Conservation (phyloP, 345 rosid genomes). For the Carallia pectinifolia region DNA sequence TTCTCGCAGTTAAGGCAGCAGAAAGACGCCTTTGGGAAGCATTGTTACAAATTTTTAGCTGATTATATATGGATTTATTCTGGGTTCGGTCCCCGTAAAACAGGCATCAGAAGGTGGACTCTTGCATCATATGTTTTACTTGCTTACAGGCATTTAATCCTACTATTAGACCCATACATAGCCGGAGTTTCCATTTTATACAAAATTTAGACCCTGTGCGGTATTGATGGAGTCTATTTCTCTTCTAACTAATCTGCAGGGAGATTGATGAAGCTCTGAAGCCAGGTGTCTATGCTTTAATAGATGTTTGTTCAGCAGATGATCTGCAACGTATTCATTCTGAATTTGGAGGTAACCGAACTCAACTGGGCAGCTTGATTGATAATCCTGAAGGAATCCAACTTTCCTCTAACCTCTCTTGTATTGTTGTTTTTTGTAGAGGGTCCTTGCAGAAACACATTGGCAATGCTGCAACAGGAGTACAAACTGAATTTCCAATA, state of each 20-base stretch:
- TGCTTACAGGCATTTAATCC: not conserved
- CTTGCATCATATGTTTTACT: not conserved
- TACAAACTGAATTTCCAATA: slow-evolving; percentile 75
- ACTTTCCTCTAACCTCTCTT: slow-evolving; percentile 8
- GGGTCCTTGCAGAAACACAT: slow-evolving; percentile 85
- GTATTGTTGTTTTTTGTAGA: slow-evolving; percentile 50
- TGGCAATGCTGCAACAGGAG: slow-evolving; percentile 71
- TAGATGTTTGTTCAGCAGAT: slow-evolving; percentile 73
- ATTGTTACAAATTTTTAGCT: slow-evolving; percentile 74
- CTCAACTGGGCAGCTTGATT: not conserved
- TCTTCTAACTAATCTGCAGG: slow-evolving; percentile 42
- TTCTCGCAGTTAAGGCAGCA: slow-evolving; percentile 78
- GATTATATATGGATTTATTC: slow-evolving; percentile 73
- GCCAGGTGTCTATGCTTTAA: slow-evolving; percentile 85
- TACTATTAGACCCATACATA: not conserved
- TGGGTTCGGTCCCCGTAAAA: slow-evolving; percentile 65
- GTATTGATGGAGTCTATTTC: slow-evolving; percentile 7
- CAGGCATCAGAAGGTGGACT: slow-evolving; percentile 72
- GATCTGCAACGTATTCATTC: slow-evolving; percentile 90
- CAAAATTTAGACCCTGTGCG: not conserved
- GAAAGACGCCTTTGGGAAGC: slow-evolving; percentile 61
- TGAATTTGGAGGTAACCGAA: slow-evolving; percentile 68
- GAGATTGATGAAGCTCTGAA: slow-evolving; percentile 84
- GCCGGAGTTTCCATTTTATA: not conserved
- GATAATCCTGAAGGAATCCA: not conserved